A percentile compares a stretch with the other conserved stretches of the same genome.
These are phyloP conservation scores for Coemansia sp. DNA, from an alignment of 192 early-diverging fungal genomes.

Conservation along the genomic window DNA sequence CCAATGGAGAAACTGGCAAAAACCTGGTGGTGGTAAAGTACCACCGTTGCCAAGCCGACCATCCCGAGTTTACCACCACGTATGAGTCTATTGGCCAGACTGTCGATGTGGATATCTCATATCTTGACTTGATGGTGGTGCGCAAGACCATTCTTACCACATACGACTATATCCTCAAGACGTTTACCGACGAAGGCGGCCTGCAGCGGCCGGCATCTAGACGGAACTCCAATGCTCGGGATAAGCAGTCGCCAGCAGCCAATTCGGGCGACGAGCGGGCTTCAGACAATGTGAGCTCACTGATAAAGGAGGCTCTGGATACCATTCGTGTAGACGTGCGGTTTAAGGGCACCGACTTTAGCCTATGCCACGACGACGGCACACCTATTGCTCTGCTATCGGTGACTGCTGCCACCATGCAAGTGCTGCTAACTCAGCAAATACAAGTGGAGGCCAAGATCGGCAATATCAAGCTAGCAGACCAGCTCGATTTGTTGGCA, in stretches of 20 bases:
- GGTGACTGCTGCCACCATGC: constrained; percentile 70
- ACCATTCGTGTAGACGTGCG: constrained; percentile 74
- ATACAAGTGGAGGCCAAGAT: constrained; percentile 67
- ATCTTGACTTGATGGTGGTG: constrained; percentile 77
- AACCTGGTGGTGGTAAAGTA: constrained; percentile 74
- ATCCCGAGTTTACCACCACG: constrained; percentile 69
- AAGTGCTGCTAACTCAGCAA: constrained; percentile 58
- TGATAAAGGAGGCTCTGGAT: constrained; percentile 50
- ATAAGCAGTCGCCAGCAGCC: not conserved
- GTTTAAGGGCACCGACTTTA: constrained; percentile 76
- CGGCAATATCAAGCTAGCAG: constrained; percentile 66
- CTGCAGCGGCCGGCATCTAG: not conserved
- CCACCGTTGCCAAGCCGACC: constrained; percentile 63
- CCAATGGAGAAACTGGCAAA: constrained; percentile 50
- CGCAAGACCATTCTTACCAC: constrained; percentile 79
- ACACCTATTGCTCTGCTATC: constrained; percentile 66
- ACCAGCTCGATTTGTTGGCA: constrained; percentile 56
- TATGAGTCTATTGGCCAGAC: constrained; percentile 79
- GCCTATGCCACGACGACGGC: constrained; percentile 77
- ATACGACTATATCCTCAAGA: constrained; percentile 80
- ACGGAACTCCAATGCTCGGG: not conserved
- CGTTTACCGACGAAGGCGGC: constrained; percentile 56
- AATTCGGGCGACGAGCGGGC: not conserved
- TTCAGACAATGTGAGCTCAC: constrained; percentile 19
- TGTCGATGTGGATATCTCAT: constrained; percentile 75